A percentile compares a stretch with the other conserved stretches of the same genome.
phyloP scores from a whole-genome alignment of 179 eudicot genomes.

The Heliamphora pulchella region DNA sequence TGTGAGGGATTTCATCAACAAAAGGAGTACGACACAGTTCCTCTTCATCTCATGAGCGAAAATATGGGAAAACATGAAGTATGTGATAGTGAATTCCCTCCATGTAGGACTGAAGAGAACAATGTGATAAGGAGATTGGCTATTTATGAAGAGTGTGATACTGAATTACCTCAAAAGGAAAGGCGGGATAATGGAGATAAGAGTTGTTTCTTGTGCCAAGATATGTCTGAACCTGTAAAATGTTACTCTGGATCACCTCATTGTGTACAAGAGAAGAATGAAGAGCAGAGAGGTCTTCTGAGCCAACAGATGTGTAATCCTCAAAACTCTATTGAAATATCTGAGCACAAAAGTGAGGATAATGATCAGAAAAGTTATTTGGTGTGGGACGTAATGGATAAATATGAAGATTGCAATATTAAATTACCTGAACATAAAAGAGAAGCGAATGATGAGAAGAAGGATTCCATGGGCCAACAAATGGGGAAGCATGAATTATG shows the following conservation, averaged over 20 bases:
- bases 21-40: background rate
- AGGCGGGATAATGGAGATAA: constrained; percentile 1
- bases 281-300: constrained; percentile 7
- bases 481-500: background rate
- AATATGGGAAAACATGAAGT: constrained; percentile 12
- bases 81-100: constrained; percentile 1
- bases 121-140: background rate
- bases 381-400: background rate
- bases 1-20: background rate
- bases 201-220: constrained; percentile 9
- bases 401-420: constrained; percentile 9
- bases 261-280: background rate
- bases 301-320: constrained; percentile 13
- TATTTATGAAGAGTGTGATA: constrained; percentile 5
- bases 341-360: background rate
- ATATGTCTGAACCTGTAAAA: constrained; percentile 14
- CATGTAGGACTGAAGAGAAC: background rate
- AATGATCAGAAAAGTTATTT: constrained; percentile 10
- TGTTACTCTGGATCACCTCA: constrained; percentile 6
- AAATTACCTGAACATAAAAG: constrained; percentile 4
- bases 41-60: constrained; percentile 2
- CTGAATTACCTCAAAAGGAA: background rate
- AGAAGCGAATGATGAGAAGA: background rate
- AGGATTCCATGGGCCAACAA: background rate
- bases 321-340: constrained; percentile 1